phyloP scores from a whole-genome alignment of 2,329 filamentous ascomycete genomes.

The Trichoderma afroharzianum region DNA sequence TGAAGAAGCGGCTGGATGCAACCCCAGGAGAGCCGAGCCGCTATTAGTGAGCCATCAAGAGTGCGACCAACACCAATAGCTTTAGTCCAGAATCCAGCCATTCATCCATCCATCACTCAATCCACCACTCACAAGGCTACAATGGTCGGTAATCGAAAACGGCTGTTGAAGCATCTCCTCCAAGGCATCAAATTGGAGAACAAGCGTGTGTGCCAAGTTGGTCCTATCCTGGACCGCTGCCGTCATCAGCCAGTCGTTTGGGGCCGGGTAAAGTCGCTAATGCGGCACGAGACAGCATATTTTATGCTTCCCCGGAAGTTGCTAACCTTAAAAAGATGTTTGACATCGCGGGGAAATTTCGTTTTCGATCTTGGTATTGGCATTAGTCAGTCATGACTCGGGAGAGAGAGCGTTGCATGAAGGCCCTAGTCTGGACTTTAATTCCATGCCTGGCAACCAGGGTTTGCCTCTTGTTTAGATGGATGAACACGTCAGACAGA shows the following conservation, averaged over 20 bases:
- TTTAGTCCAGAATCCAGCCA: not conserved
- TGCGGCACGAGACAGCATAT: not conserved
- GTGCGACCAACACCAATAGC: not conserved
- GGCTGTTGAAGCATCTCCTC: not conserved
- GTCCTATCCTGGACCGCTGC: not conserved
- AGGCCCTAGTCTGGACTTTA: not conserved
- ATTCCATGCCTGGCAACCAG: not conserved
- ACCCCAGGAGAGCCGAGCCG: not conserved
- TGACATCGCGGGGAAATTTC: not conserved
- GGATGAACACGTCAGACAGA: not conserved
- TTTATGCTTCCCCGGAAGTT: constrained; percentile 1
- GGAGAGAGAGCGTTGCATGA: not conserved
- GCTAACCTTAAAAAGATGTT: not conserved
- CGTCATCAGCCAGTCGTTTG: not conserved
- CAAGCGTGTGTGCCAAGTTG: not conserved
- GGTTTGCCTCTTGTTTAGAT: not conserved
- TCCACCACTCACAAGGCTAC: not conserved
- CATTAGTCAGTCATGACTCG: not conserved
- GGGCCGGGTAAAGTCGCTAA: not conserved
- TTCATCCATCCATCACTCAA: not conserved
- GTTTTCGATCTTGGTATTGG: not conserved
- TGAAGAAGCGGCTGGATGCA: not conserved
- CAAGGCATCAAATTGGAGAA: not conserved
- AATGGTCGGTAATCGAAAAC: not conserved
- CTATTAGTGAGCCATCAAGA: not conserved